These are phyloP conservation scores for Claviceps sorghi DNA, from an alignment of 2,329 filamentous ascomycete species.

Conservation along the genomic window DNA sequence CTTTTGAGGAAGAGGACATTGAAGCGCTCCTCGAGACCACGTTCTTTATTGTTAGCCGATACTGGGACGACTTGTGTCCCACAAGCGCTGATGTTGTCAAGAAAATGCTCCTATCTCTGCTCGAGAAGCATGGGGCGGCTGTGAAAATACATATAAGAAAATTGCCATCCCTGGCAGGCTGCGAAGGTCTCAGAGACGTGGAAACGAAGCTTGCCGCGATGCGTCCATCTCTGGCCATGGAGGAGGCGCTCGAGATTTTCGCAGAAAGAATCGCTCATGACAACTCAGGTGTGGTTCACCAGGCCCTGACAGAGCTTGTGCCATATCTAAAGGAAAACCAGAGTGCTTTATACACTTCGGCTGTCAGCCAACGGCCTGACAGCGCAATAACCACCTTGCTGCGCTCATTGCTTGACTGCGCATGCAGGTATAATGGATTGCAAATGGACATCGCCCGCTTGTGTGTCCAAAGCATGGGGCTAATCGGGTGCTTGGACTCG, in stretches of 20 bases:
- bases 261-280: constrained; percentile 64
- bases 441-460: constrained; percentile 54
- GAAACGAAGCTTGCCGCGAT: constrained; percentile 51
- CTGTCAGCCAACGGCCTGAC: constrained; percentile 72
- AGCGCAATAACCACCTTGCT: constrained; percentile 55
- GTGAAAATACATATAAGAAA: constrained; percentile 55
- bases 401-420: constrained; percentile 71
- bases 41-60: constrained; percentile 69
- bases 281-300: constrained; percentile 69
- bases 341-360: constrained; percentile 61
- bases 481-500: constrained; percentile 82
- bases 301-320: constrained; percentile 64
- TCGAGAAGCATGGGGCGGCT: constrained; percentile 45
- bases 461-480: constrained; percentile 69
- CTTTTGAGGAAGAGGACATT: constrained; percentile 65
- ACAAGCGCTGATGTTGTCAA: constrained; percentile 44
- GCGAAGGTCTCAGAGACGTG: constrained; percentile 54
- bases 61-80: constrained; percentile 57
- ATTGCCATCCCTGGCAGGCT: constrained; percentile 61
- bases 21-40: constrained; percentile 73
- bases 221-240: constrained; percentile 29
- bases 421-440: constrained; percentile 60
- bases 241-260: constrained; percentile 28
- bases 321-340: constrained; percentile 61
- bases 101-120: constrained; percentile 47